A percentile compares a stretch with the other conserved stretches of the same genome.
These are phyloP conservation scores for Chlorokybus atmophyticus DNA, from an alignment of 139 green algal genomes.

Conservation along the genomic window DNA sequence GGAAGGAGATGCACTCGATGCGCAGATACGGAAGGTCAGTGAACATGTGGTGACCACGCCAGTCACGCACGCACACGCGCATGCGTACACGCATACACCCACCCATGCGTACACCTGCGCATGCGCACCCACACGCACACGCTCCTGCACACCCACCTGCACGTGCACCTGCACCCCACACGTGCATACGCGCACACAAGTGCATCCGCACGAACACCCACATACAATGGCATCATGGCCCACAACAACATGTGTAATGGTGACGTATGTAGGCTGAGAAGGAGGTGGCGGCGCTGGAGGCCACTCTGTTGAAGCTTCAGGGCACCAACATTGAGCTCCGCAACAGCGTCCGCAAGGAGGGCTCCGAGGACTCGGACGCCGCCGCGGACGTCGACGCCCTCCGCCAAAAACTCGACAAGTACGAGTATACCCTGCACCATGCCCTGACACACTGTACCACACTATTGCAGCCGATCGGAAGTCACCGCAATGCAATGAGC, in stretches of 20 bases:
- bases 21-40: conserved; percentile 34
- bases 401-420: conserved; percentile 41
- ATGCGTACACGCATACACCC: not conserved
- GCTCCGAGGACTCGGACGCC: too few relatives aligned
- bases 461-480: too few relatives aligned
- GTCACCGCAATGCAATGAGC: too few relatives aligned
- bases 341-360: conserved; percentile 33
- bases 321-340: conserved; percentile 41
- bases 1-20: conserved; percentile 43
- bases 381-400: conserved; percentile 32
- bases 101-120: conserved; percentile 17
- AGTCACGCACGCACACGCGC: not conserved
- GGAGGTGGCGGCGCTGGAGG: conserved; percentile 45
- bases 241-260: not conserved
- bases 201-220: not conserved
- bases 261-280: conserved; percentile 24
- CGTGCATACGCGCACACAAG: not conserved
- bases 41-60: not conserved
- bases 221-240: not conserved
- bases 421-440: too few relatives aligned
- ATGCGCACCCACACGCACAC: not conserved
- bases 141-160: not conserved
- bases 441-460: too few relatives aligned
- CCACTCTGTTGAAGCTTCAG: conserved; percentile 47
- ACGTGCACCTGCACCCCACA: not conserved